Evolutionary conservation across 495 filamentous ascomycete genomes (phyloP), one percentile per base, ranked within the genome.

Genomic region (Chaetomidium leptoderma): DNA sequence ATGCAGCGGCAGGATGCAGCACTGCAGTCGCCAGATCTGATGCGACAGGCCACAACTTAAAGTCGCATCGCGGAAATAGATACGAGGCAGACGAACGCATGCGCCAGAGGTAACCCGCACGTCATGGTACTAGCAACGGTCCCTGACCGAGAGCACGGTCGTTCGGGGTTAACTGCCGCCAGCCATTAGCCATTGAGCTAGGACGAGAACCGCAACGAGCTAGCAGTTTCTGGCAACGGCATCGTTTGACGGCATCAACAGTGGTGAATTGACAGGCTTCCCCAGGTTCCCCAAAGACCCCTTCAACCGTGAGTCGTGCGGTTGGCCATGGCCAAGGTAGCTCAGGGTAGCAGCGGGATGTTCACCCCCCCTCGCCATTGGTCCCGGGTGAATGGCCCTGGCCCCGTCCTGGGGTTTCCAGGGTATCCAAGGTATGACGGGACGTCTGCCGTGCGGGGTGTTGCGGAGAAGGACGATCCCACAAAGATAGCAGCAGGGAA

Each of bases 371-470:
- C 0, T n/a, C 30, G 39, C 21, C 53, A 55, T 55, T 55, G 53
- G 53, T 6, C 21, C 53, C 53, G 53, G 53, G 10, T 55, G 32
- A 55, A 55, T 45, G 17, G 19, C 53, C 53, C 53, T 30, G 53
- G 53, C 39, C 9, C 11, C 21, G 8, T 21, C 23, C n/a, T n/a
- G n/a, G n/a, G n/a, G n/a, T n/a, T 27, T 44, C 27, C 39, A 29
- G 29, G 27, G 21, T 26, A 1, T n/a, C 27, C 32, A 19, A 10
- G 29, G 39, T 19, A 29, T 36, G 47, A 36, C 32, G 32, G 21
- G 32, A 26, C 13, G 5, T 53, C 13, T 26, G 21, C 39, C 27
- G 53, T 39, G 43, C 53, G 53, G 43, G 53, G 43, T 56, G 53
- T 56, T 56, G 44, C 30, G 48, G 23, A 13, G 30, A 21, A 39